Evolutionary conservation across 2,329 filamentous ascomycete species (phyloP).

Genomic region (Helicocarpus griseus): DNA sequence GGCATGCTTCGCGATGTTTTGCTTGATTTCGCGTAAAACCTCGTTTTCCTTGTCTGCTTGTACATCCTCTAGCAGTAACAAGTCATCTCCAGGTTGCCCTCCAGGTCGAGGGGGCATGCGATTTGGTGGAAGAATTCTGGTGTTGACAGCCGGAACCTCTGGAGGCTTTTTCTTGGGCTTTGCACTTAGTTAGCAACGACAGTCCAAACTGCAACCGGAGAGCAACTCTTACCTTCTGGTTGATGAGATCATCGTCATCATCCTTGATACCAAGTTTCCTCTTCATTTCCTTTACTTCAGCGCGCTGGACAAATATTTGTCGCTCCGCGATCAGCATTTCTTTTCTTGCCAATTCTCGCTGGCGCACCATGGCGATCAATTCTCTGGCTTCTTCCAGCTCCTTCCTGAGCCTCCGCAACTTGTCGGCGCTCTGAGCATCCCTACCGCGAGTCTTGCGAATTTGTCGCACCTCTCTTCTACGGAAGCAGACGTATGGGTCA

Average conservation of each 20-base stretch:
- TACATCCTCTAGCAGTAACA: constrained; percentile 66
- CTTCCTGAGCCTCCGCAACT: constrained; percentile 79
- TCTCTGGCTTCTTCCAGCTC: constrained; percentile 85
- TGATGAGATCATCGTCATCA: constrained; percentile 88
- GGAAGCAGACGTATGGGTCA: constrained; percentile 97
- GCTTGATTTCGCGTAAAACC: constrained; percentile 72
- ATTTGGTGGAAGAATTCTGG: constrained; percentile 53
- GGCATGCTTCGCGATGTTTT: constrained; percentile 76
- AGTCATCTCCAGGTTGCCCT: constrained; percentile 67
- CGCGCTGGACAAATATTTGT: constrained; percentile 71
- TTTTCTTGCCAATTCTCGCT: constrained; percentile 70
- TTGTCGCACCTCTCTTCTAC: constrained; percentile 84
- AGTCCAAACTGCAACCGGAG: constrained; percentile 25
- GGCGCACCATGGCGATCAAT: constrained; percentile 65
- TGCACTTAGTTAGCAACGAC: constrained; percentile 34
- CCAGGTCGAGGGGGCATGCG: constrained; percentile 62
- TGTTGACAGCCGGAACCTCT: constrained; percentile 52
- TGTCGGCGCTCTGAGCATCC: constrained; percentile 89
- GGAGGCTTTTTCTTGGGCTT: constrained; percentile 62
- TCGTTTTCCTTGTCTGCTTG: constrained; percentile 72
- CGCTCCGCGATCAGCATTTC: constrained; percentile 67
- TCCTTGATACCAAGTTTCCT: constrained; percentile 78
- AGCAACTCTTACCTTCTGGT: constrained; percentile 63
- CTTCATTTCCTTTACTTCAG: constrained; percentile 78
- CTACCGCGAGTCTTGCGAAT: constrained; percentile 89